phyloP scores from a whole-genome alignment of 331 rosid genomes.

The Saraca asoca region DNA sequence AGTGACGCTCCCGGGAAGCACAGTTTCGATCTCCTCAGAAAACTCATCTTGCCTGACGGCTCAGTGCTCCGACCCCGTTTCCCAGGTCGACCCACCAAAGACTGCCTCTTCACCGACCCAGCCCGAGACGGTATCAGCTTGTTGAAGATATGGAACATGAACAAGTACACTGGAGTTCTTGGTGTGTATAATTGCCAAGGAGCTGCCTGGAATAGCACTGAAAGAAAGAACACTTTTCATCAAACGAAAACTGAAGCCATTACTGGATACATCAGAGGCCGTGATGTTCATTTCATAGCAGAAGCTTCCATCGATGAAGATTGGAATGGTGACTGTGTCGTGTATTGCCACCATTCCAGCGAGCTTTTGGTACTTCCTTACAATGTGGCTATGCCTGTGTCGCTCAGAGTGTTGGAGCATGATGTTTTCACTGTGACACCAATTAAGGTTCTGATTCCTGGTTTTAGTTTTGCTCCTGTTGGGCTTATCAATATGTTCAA shows the following conservation, averaged over 20 bases:
- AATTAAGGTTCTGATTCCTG: slow-evolving; percentile 47
- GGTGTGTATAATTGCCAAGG: slow-evolving; percentile 95
- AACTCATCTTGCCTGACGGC: slow-evolving; percentile 75
- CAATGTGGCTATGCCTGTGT: slow-evolving; percentile 62
- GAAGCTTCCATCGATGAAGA: slow-evolving; percentile 40
- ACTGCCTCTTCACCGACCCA: slow-evolving; percentile 81
- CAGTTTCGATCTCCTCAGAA: slow-evolving; percentile 64
- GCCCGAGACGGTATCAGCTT: slow-evolving; percentile 79
- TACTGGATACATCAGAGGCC: slow-evolving; percentile 57
- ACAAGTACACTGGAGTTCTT: slow-evolving; percentile 66
- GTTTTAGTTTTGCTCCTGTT: slow-evolving; percentile 58
- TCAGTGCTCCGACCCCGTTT: slow-evolving; percentile 68
- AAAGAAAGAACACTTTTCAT: slow-evolving; percentile 71
- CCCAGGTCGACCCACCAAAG: slow-evolving; percentile 87
- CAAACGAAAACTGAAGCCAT: slow-evolving; percentile 45
- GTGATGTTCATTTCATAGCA: slow-evolving; percentile 62
- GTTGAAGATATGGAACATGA: slow-evolving; percentile 96
- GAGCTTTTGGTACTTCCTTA: slow-evolving; percentile 56
- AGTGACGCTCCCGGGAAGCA: slow-evolving; percentile 93
- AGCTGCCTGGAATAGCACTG: slow-evolving; percentile 71
- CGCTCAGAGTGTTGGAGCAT: slow-evolving; percentile 67
- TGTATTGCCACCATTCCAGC: slow-evolving; percentile 44
- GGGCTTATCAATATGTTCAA: slow-evolving; percentile 80
- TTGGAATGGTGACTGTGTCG: slow-evolving; percentile 76
- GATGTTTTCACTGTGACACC: slow-evolving; percentile 68